These are phyloP conservation scores for Fusarium transvaalense DNA, from an alignment of 2,329 filamentous ascomycete species.

Conservation along the genomic window DNA sequence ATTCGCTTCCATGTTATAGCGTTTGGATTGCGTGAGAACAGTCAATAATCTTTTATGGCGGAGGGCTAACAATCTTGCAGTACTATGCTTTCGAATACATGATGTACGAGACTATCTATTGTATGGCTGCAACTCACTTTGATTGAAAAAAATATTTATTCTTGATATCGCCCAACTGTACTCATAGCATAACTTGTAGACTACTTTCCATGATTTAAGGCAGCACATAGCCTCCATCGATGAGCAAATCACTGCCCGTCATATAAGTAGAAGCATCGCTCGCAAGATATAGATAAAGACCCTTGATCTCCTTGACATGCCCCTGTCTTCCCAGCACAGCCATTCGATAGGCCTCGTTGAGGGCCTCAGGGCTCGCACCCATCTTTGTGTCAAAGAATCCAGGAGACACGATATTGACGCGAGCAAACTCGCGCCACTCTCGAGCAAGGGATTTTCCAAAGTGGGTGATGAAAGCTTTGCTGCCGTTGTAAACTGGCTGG, in stretches of 20 bases:
- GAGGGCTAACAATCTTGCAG: not conserved
- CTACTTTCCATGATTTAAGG: not conserved
- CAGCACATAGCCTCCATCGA: slow-evolving; percentile 37
- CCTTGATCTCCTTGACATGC: slow-evolving; percentile 75
- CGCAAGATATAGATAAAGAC: slow-evolving; percentile 66
- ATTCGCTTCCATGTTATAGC: accelerated
- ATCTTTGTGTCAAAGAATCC: slow-evolving; percentile 66
- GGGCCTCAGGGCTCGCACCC: slow-evolving; percentile 58
- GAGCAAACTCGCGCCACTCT: slow-evolving; percentile 68
- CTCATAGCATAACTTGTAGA: not conserved
- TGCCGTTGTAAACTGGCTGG: slow-evolving; percentile 67
- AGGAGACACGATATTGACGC: slow-evolving; percentile 64
- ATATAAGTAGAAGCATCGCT: slow-evolving; percentile 57
- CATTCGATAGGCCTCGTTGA: slow-evolving; percentile 65
- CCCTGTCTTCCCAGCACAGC: slow-evolving; percentile 67
- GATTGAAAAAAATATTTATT: no score
- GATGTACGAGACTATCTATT: no score
- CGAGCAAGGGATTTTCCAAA: slow-evolving; percentile 66
- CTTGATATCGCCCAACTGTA: not conserved
- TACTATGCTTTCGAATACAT: not conserved
- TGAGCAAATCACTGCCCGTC: slow-evolving; percentile 36
- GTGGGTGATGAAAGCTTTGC: slow-evolving; percentile 67
- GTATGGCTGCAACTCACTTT: no score
- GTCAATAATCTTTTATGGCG: not conserved
- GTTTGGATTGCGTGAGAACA: not conserved